Conservation (phyloP, 2,329 filamentous ascomycete genomes). For the Botrytis medusae region DNA sequence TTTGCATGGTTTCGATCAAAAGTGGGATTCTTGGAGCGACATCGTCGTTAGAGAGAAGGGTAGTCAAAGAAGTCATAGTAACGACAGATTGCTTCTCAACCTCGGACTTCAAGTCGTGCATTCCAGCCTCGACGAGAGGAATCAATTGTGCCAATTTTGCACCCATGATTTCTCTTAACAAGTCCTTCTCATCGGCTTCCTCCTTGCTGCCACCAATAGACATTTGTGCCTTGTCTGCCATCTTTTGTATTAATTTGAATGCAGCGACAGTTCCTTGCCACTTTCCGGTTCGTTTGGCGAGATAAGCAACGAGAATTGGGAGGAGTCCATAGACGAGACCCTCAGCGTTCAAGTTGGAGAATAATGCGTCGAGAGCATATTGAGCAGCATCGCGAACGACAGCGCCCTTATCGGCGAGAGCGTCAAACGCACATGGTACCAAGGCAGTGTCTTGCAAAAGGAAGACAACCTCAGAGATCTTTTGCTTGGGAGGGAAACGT, state of each 20-base stretch:
- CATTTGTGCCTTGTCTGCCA: conserved; percentile 93
- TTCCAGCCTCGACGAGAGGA: conserved; percentile 84
- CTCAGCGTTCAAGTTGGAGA: conserved; percentile 76
- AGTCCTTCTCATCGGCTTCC: conserved; percentile 82
- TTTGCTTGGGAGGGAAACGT: conserved; percentile 75
- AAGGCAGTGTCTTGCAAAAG: conserved; percentile 77
- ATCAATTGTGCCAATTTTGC: conserved; percentile 83
- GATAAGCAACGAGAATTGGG: conserved; percentile 71
- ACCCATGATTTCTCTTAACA: conserved; percentile 88
- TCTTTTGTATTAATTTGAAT: conserved; percentile 79
- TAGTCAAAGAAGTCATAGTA: conserved; percentile 88
- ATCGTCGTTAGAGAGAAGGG: conserved; percentile 93
- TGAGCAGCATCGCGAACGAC: conserved; percentile 89
- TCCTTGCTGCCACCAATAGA: conserved; percentile 75
- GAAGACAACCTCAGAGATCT: conserved; percentile 76
- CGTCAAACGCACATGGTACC: conserved; percentile 73
- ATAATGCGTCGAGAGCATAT: conserved; percentile 89
- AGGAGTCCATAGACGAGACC: conserved; percentile 80
- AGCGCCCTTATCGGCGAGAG: conserved; percentile 83
- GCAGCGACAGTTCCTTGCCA: conserved; percentile 96
- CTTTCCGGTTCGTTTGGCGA: conserved; percentile 83
- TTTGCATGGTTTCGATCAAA: conserved; percentile 91
- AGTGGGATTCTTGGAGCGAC: conserved; percentile 89
- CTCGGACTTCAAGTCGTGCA: conserved; percentile 95
- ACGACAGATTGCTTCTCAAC: conserved; percentile 85